phyloP scores from a whole-genome alignment of 2,329 filamentous ascomycete genomes.

The Lithohypha guttulata region DNA sequence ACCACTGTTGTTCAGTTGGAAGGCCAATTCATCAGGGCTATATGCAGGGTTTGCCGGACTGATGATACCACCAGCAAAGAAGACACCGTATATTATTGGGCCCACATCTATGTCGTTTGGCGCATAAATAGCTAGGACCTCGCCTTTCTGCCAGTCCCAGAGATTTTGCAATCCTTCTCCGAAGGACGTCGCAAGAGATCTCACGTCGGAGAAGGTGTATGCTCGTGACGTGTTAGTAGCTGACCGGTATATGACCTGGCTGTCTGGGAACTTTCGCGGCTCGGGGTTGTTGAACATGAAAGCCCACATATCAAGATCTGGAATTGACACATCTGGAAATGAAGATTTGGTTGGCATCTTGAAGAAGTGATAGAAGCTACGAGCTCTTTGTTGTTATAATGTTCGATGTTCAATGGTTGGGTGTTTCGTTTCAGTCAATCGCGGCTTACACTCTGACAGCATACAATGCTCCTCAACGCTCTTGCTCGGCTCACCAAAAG shows the following conservation, averaged over 20 bases:
- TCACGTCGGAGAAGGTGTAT: constrained; percentile 64
- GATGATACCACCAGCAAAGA: constrained; percentile 72
- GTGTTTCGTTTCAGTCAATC: too few species aligned
- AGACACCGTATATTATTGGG: constrained; percentile 62
- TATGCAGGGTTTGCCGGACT: constrained; percentile 83
- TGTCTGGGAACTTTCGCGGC: constrained; percentile 17
- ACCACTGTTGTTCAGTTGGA: constrained; percentile 67
- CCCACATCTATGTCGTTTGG: constrained; percentile 81
- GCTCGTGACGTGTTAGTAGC: constrained; percentile 47
- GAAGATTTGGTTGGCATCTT: constrained; percentile 67
- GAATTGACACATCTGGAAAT: constrained; percentile 57
- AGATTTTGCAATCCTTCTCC: constrained; percentile 64
- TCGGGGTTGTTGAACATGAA: constrained; percentile 32
- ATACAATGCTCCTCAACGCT: too few species aligned
- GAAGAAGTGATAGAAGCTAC: too few species aligned
- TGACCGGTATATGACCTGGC: constrained; percentile 20
- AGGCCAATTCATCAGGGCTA: constrained; percentile 70
- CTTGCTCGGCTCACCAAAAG: too few species aligned
- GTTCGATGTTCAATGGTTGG: too few species aligned
- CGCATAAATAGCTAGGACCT: constrained; percentile 72
- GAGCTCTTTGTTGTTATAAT: too few species aligned
- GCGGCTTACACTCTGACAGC: too few species aligned
- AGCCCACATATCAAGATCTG: constrained; percentile 65
- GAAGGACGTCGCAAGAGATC: constrained; percentile 57
- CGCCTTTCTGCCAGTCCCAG: constrained; percentile 73